Base-by-base conservation (phyloP, 2,329 filamentous ascomycete species). In the Sporothrix brasiliensis region DNA sequence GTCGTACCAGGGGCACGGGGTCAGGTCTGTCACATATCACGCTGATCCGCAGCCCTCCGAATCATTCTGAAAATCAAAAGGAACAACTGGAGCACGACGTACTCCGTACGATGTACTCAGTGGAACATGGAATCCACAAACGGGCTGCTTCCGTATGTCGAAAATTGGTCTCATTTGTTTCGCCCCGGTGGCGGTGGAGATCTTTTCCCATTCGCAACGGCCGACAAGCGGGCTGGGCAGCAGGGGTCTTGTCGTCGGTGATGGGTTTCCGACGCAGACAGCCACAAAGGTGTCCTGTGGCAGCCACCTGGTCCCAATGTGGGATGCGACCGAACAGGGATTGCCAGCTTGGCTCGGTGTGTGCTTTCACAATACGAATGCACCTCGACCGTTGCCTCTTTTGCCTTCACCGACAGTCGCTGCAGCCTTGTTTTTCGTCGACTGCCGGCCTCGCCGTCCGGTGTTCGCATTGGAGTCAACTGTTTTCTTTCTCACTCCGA, bases 21-120 rank as follows among this genome's bases (percentile, higher is more conserved):
- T 34, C n/a, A 53, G 27, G 58, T 63, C 54, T 63, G 47, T 69
- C 68, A 69, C 47, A 69, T 69, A 61, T 69, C 67, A 69, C 14
- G 41, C 24, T 68, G 52, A 52, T 60, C 67, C 47, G 16, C 27
- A 34, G 27, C 21, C 16, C 19, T 54, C n/a, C 49, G n/a, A 41
- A n/a, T 67, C 49, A 44, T 3, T 52, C 10, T 34, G 34, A 34
- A 34, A 34, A 34, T 34, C 5, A 34, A 34, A 34, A 9, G 5
- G 7, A 7, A 34, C 34, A 34, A 34, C 34, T 50, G 56, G 16
- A 41, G 27, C 11, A 6, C 50, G 14, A 58, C 21, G 39, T 27
- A 47, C n/a, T 44, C 16, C 41, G 34, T 27, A 27, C 58, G 56
- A 41, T 16, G 4, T 44, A 44, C 41, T 7, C 6, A 34, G 34